Percentiles rank a stretch among this genome's conserved stretches.
Conservation (phyloP, 306 rosid species). For the Casuarina equisetifolia region DNA sequence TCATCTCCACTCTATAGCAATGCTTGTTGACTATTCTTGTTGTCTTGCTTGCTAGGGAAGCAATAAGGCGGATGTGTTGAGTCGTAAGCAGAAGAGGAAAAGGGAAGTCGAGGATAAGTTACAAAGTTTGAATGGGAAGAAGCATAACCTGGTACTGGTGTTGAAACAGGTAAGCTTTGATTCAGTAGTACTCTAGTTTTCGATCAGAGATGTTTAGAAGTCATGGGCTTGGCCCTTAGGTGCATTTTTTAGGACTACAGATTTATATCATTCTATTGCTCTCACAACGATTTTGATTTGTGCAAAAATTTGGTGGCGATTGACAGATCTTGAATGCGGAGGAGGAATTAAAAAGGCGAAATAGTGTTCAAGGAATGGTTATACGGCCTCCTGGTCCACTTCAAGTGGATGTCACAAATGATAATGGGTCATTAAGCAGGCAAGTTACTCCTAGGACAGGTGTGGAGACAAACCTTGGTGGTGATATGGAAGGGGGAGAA, state of each 20-base stretch:
- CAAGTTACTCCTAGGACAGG: constrained; percentile 49
- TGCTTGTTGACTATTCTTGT: constrained; percentile 3
- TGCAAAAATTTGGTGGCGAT: constrained; percentile 16
- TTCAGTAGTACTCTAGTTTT: background rate
- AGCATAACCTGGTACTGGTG: constrained; percentile 76
- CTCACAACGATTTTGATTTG: constrained; percentile 1
- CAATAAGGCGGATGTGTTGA: constrained; percentile 38
- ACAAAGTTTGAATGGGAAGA: constrained; percentile 69
- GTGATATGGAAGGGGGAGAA: constrained; percentile 73
- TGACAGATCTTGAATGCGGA: constrained; percentile 83
- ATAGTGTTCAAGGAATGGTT: constrained; percentile 47
- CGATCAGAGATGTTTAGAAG: background rate
- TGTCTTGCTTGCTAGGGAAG: constrained; percentile 36
- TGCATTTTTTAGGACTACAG: background rate
- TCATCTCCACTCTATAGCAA: background rate
- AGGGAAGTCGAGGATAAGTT: constrained; percentile 76
- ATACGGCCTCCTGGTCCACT: constrained; percentile 51
- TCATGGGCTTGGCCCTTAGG: background rate
- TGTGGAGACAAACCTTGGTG: constrained; percentile 58
- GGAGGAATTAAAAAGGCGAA: constrained; percentile 84
- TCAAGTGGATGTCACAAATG: constrained; percentile 67
- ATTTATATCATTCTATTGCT: background rate
- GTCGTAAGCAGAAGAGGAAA: constrained; percentile 62
- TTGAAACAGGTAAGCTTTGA: constrained; percentile 77
- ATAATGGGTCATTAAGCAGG: constrained; percentile 61